These are phyloP conservation scores for Tetrastigma voinierianum DNA, from an alignment of 164 flowering plant genomes.

Conservation along the genomic window DNA sequence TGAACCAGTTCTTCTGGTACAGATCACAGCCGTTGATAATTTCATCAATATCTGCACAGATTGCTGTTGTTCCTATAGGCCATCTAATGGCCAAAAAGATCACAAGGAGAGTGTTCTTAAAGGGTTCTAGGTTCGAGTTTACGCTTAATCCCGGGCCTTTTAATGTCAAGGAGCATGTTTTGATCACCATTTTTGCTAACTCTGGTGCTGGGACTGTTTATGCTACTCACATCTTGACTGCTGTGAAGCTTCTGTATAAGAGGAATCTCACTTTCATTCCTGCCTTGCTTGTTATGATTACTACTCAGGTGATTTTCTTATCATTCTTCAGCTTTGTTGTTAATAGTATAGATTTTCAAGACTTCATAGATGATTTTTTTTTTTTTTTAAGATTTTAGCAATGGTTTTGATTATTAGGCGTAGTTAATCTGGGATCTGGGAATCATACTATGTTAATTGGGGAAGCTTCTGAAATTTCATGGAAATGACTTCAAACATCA, in stretches of 20 bases:
- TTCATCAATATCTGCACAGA: slow-evolving; percentile 52
- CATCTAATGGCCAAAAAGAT: slow-evolving; percentile 50
- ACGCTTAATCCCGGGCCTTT: slow-evolving; percentile 55
- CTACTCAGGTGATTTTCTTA: slow-evolving; percentile 40
- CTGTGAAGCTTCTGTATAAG: slow-evolving; percentile 48
- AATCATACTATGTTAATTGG: no score
- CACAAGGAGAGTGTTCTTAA: slow-evolving; percentile 32
- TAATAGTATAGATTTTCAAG: neutral
- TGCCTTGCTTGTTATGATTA: slow-evolving; percentile 39
- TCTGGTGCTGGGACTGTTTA: slow-evolving; percentile 49
- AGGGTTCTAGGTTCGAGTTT: slow-evolving; percentile 39
- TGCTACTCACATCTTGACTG: slow-evolving; percentile 42
- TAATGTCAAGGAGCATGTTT: slow-evolving; percentile 50
- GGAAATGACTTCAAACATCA: no score
- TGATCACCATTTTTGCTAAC: slow-evolving; percentile 51
- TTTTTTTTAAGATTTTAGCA: no score
- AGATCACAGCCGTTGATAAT: slow-evolving; percentile 39
- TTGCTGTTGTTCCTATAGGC: slow-evolving; percentile 62
- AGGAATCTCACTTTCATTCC: slow-evolving; percentile 35
- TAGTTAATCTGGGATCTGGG: no score
- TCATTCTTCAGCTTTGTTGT: neutral
- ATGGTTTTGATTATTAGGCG: no score
- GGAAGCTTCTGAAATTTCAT: no score
- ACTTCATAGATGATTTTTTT: no score
- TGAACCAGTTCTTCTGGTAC: slow-evolving; percentile 72